phyloP scores from a whole-genome alignment of 495 filamentous ascomycete genomes.

The Penicillium desertorum region DNA sequence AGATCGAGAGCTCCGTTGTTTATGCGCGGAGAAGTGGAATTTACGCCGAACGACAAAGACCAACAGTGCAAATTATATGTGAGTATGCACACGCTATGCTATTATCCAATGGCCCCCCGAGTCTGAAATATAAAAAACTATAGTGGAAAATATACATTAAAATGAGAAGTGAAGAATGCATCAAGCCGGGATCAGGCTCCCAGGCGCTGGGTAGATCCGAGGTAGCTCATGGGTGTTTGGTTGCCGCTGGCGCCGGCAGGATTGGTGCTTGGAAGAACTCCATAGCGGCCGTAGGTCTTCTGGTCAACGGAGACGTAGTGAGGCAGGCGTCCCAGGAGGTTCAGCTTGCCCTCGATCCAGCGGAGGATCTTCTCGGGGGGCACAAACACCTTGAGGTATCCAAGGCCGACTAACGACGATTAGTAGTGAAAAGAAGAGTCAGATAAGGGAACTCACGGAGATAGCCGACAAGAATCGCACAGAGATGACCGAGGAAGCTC shows the following conservation, averaged over 20 bases:
- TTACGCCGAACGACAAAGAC: slow-evolving; percentile 27
- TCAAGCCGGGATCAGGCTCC: slow-evolving; percentile 47
- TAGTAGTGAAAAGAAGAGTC: neutral
- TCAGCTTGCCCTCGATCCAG: slow-evolving; percentile 81
- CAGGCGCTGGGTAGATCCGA: slow-evolving; percentile 63
- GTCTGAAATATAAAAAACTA: slow-evolving; percentile 18
- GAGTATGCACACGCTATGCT: slow-evolving; percentile 30
- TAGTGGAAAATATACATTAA: slow-evolving; percentile 41
- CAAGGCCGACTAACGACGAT: slow-evolving; percentile 63
- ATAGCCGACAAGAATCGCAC: slow-evolving; percentile 79
- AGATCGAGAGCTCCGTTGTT: slow-evolving; percentile 24
- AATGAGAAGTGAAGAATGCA: slow-evolving; percentile 15
- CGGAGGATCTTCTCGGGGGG: slow-evolving; percentile 79
- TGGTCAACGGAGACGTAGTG: slow-evolving; percentile 92
- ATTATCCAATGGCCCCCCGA: slow-evolving; percentile 24
- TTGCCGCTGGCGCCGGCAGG: slow-evolving; percentile 34
- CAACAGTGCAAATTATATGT: slow-evolving; percentile 26
- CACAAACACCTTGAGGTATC: slow-evolving; percentile 79
- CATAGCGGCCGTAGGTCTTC: slow-evolving; percentile 94
- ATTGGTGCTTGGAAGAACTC: slow-evolving; percentile 69
- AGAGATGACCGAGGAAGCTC: slow-evolving; percentile 83
- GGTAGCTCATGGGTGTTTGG: slow-evolving; percentile 55
- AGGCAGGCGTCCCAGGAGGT: slow-evolving; percentile 75
- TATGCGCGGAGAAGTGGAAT: slow-evolving; percentile 25
- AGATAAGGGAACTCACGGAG: slow-evolving; percentile 57